A percentile compares a stretch with the other conserved stretches of the same genome.
phyloP scores from a whole-genome alignment of 1,284 basidiomycete genomes.

The Sporisorium graminicola region DNA sequence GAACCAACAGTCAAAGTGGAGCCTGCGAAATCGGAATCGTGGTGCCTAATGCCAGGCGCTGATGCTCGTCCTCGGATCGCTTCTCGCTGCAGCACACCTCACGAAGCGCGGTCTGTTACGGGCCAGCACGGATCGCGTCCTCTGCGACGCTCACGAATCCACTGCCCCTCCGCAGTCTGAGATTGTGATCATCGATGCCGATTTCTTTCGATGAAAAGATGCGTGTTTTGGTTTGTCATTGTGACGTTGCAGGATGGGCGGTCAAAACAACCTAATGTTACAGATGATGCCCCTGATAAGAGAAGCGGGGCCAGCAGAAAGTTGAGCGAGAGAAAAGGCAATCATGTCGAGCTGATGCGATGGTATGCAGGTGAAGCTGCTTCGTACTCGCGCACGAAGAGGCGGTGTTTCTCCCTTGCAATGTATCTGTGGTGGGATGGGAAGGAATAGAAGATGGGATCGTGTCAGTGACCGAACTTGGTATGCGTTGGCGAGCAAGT shows the following conservation, averaged over 20 bases:
- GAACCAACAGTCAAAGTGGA: neutral
- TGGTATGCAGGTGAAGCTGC: slow-evolving; percentile 80
- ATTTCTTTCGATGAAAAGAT: neutral
- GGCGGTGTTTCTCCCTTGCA: slow-evolving; percentile 76
- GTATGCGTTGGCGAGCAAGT: neutral
- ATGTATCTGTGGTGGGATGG: slow-evolving; percentile 80
- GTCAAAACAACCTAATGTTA: slow-evolving; percentile 24
- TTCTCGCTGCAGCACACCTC: slow-evolving; percentile 12
- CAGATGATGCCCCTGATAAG: too few relatives aligned
- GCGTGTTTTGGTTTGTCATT: neutral
- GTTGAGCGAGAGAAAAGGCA: neutral
- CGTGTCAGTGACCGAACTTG: neutral
- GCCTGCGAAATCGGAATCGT: neutral
- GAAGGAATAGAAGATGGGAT: neutral
- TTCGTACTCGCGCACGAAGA: slow-evolving; percentile 82
- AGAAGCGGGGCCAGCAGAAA: neutral
- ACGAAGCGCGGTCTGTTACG: slow-evolving; percentile 1
- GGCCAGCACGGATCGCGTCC: neutral
- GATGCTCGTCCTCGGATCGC: neutral
- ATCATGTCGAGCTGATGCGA: slow-evolving; percentile 72
- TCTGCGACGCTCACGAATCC: slow-evolving; percentile 14
- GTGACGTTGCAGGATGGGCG: neutral
- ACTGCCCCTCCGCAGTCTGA: slow-evolving; percentile 15
- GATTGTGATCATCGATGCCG: neutral
- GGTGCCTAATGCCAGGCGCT: neutral